Conservation (phyloP, 1,139 yeast species). For the Magnusiomyces magnusii region DNA sequence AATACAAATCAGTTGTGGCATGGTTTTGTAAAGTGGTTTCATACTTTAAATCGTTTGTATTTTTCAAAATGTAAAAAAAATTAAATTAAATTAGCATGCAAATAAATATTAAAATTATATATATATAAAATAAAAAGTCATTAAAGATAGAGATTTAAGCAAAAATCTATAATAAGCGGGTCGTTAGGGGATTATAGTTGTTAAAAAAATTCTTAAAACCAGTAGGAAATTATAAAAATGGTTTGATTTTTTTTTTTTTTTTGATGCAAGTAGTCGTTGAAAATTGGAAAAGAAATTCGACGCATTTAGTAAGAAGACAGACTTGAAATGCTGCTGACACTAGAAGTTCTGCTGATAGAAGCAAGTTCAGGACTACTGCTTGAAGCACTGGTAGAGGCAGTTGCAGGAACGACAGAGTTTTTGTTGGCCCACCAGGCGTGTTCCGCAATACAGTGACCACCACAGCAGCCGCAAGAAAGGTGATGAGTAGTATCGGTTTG, state of each 20-base stretch:
- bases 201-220: too few relatives aligned
- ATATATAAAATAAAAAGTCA: too few relatives aligned
- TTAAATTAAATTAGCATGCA: too few relatives aligned
- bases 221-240: neutral
- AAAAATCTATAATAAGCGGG: too few relatives aligned
- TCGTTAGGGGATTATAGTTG: too few relatives aligned
- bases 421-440: conserved; percentile 40
- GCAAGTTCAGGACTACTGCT: conserved; percentile 1
- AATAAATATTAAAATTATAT: too few relatives aligned
- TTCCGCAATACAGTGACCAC: conserved; percentile 41
- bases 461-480: conserved; percentile 43
- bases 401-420: neutral
- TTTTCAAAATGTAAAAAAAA: too few relatives aligned
- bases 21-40: too few relatives aligned
- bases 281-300: neutral
- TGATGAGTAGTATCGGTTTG: conserved; percentile 41
- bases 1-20: too few relatives aligned
- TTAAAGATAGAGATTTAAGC: too few relatives aligned
- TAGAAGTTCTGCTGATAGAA: conserved; percentile 3
- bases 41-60: too few relatives aligned
- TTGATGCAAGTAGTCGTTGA: neutral
- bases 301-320: conserved; percentile 1
- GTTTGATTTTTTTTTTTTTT: neutral
- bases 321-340: conserved; percentile 12
- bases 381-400: neutral